Percentiles rank a stretch among this genome's conserved stretches.
These are phyloP conservation scores for Termitomyces eurrhizus DNA, from an alignment of 768 basidiomycete genomes.

Conservation along the genomic window DNA sequence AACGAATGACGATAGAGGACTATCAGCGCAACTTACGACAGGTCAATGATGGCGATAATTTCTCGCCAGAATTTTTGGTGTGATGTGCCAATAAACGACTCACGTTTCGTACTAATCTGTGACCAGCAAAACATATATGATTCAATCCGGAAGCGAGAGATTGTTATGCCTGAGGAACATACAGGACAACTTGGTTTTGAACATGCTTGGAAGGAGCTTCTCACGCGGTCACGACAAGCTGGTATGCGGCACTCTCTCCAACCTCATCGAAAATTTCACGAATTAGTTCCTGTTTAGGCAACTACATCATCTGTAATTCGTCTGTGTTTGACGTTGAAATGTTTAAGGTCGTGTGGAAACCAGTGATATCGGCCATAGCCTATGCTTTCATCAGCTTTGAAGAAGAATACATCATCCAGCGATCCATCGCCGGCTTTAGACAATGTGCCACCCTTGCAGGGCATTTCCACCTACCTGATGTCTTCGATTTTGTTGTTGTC, in stretches of 20 bases:
- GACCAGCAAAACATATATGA: slow-evolving; percentile 85
- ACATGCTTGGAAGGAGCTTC: slow-evolving; percentile 97
- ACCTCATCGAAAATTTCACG: background rate
- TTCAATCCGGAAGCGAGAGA: slow-evolving; percentile 90
- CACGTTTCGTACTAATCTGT: slow-evolving; percentile 1
- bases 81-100: slow-evolving; percentile 15
- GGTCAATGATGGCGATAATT: slow-evolving; percentile 83
- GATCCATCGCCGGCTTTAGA: slow-evolving; percentile 92
- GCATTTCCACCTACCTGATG: slow-evolving; percentile 85
- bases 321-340: slow-evolving; percentile 83
- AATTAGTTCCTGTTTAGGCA: slow-evolving; percentile 35
- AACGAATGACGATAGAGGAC: slow-evolving; percentile 96
- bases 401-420: slow-evolving; percentile 95
- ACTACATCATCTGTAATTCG: slow-evolving; percentile 76
- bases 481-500: slow-evolving; percentile 94
- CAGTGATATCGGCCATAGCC: slow-evolving; percentile 90
- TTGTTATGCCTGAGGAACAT: slow-evolving; percentile 97
- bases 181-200: slow-evolving; percentile 96
- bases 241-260: slow-evolving; percentile 40
- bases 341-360: slow-evolving; percentile 93
- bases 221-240: slow-evolving; percentile 75
- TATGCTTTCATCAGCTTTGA: slow-evolving; percentile 95
- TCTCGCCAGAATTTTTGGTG: slow-evolving; percentile 83
- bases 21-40: slow-evolving; percentile 90
- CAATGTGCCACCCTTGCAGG: slow-evolving; percentile 94